phyloP scores from a whole-genome alignment of 768 basidiomycete species.

The Mycena venus region DNA sequence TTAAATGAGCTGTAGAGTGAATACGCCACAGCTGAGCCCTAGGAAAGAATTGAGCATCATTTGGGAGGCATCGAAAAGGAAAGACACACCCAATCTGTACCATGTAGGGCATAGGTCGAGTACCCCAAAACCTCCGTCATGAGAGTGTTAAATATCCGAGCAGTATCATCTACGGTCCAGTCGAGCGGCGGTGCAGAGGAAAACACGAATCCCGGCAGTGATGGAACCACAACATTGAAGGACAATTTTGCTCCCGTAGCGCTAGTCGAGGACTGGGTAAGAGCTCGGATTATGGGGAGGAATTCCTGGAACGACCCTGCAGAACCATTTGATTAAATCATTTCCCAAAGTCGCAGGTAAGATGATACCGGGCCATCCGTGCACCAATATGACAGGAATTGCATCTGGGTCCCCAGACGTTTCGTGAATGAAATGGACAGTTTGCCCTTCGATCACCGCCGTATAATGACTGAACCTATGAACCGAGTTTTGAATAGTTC shows the following conservation, averaged over 20 bases:
- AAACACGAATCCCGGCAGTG: slow-evolving; percentile 37
- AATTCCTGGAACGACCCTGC: slow-evolving; percentile 22
- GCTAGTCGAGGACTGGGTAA: neutral
- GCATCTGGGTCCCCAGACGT: neutral
- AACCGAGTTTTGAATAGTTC: neutral
- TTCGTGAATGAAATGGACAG: slow-evolving; percentile 12
- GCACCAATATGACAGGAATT: slow-evolving; percentile 18
- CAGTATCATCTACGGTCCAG: slow-evolving; percentile 40
- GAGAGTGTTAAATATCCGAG: slow-evolving; percentile 40
- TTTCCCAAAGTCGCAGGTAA: neutral
- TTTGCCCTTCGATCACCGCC: slow-evolving; percentile 24
- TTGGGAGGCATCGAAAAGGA: neutral
- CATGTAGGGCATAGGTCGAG: slow-evolving; percentile 36
- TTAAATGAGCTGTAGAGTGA: slow-evolving; percentile 4
- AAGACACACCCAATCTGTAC: slow-evolving; percentile 38
- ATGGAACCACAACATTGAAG: slow-evolving; percentile 16
- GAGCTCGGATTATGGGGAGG: neutral
- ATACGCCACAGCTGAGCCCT: neutral
- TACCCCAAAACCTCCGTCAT: slow-evolving; percentile 43
- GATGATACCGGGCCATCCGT: slow-evolving; percentile 19
- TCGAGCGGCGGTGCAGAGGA: slow-evolving; percentile 31
- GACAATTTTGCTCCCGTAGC: neutral
- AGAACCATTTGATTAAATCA: neutral
- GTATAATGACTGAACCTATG: slow-evolving; percentile 24
- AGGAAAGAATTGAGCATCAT: neutral